Evolutionary conservation across 306 rosid species (phyloP).

Genomic region (Quercus mongolica): DNA sequence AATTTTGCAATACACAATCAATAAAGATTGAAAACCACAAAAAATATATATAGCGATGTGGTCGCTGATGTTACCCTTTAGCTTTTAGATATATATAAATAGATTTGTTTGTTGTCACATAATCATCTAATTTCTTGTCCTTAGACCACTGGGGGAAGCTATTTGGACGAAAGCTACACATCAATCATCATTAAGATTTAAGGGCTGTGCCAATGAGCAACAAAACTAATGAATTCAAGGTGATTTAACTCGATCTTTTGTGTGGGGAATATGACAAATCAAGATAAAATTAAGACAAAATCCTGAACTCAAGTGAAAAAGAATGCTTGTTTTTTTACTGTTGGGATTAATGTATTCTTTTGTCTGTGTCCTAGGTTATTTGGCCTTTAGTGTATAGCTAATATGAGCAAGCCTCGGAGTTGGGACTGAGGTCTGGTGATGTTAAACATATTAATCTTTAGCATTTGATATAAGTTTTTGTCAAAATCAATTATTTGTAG

Average conservation of each 20-base stretch:
- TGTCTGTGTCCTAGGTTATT: not conserved
- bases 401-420: not conserved
- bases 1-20: too few species aligned
- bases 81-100: not conserved
- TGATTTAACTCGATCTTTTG: not conserved
- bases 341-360: not conserved
- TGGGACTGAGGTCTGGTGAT: not conserved
- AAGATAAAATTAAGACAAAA: not conserved
- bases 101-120: not conserved
- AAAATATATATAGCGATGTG: not conserved
- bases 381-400: not conserved
- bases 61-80: fast-evolving
- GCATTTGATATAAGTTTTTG: not conserved
- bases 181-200: not conserved
- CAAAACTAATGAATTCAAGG: not conserved
- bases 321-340: not conserved
- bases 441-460: not conserved
- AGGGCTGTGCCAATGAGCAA: not conserved
- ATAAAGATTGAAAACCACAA: too few species aligned
- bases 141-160: not conserved
- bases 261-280: not conserved
- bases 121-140: not conserved
- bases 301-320: not conserved
- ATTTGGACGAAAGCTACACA: not conserved
- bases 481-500: not conserved